Percentiles rank a stretch among this genome's conserved stretches.
Conservation (phyloP, 2,329 filamentous ascomycete genomes). For the Gremmenia infestans region DNA sequence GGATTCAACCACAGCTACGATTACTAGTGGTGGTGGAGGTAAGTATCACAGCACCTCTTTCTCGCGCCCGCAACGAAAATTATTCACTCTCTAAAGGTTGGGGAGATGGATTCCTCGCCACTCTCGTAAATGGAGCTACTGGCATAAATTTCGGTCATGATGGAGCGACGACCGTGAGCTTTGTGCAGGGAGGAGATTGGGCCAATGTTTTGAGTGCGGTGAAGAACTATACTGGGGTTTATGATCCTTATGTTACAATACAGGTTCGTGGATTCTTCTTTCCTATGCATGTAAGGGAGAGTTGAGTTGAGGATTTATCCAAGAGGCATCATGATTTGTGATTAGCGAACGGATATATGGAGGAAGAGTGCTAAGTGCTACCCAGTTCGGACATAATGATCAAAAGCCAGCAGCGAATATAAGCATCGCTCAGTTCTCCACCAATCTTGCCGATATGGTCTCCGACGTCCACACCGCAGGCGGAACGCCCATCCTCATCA, state of each 20-base stretch:
- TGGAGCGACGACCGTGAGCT: constrained; percentile 43
- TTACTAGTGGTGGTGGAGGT: constrained; percentile 9
- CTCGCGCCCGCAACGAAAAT: neutral
- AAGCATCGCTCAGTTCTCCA: constrained; percentile 34
- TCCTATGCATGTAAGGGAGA: too few species aligned
- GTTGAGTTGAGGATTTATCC: too few species aligned
- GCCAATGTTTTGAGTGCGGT: constrained; percentile 37
- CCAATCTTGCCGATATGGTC: constrained; percentile 38
- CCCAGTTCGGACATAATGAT: constrained; percentile 48
- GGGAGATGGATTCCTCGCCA: constrained; percentile 45
- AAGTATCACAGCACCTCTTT: neutral
- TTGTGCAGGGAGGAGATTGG: constrained; percentile 43
- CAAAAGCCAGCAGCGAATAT: constrained; percentile 41
- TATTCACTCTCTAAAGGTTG: constrained; percentile 34
- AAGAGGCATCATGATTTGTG: too few species aligned
- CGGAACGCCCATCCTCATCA: constrained; percentile 39
- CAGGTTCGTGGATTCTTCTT: constrained; percentile 31
- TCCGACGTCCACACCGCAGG: constrained; percentile 28
- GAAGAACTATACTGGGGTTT: constrained; percentile 27
- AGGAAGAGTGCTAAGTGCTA: neutral
- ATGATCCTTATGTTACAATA: constrained; percentile 44
- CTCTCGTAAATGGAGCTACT: constrained; percentile 38
- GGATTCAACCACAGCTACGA: constrained; percentile 36
- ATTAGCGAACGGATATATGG: neutral
- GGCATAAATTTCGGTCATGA: constrained; percentile 45